Evolutionary conservation across 164 flowering plant species (phyloP), one percentile per base, ranked within the genome.

Genomic region (Vitis rotundifolia): DNA sequence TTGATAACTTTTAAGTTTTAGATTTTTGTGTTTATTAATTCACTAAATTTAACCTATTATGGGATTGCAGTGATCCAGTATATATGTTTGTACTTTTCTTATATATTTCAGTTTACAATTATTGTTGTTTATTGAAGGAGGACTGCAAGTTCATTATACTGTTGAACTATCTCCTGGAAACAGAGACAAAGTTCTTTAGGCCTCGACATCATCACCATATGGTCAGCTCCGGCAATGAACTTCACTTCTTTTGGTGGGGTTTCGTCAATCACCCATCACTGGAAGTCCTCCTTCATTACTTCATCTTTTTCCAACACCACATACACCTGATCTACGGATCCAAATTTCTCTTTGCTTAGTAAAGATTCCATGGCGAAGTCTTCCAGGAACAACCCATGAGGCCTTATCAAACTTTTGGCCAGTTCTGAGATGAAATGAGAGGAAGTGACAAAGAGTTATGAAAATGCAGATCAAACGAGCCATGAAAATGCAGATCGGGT

Each of bases 181-280:
- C 64, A 54, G 22, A 11, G 49, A 28, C 15, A 61, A 12, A 67
- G 67, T 12, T 73, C 55, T 9, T 67, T 22, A n/a, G 71, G 62
- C 14, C 60, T 52, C 2, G 70, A 73, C 5, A 73, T 18, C 71
- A 73, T 68, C n/a, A 48, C 50, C 76, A 73, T 73, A 48, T 73
- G 76, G 19, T n/a, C 76, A 28, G 67, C 13, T 19, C 54, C 63
- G 7, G 11, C 3, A 1, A 73, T 73, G 5, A 44, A 15, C 37
- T 53, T 68, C 71, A 68, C 75, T 0, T 76, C 72, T n/a, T 48
- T 49, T 10, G 59, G 9, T 63, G 65, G 69, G 28, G 8, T 31
- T 2, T 63, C 68, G 22, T 26, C 49, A 5, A 76, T 68, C 70
- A 71, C 53, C 79, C 72, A 71, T 3, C 16, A 49, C 54, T 76